A percentile compares a stretch with the other conserved stretches of the same genome.
phyloP scores from a whole-genome alignment of 2,329 filamentous ascomycete genomes.

The Aspergillus glaucus region DNA sequence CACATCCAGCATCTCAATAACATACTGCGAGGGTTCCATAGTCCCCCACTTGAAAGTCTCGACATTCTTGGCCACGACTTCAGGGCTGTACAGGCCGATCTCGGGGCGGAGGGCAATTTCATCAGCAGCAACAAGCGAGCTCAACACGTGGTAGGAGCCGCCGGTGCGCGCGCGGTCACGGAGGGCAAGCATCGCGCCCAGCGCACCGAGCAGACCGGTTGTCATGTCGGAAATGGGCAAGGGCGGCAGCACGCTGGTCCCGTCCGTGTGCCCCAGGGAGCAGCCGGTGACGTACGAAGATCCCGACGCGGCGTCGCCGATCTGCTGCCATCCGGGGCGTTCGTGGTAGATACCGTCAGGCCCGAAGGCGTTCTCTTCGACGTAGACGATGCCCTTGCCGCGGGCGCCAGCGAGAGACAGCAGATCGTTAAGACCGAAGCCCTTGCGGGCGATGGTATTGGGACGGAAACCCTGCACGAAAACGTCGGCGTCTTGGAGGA shows the following conservation, averaged over 20 bases:
- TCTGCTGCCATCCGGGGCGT: conserved; percentile 48
- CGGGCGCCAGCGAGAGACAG: conserved; percentile 35
- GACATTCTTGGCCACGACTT: conserved; percentile 11
- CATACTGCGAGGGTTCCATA: conserved; percentile 13
- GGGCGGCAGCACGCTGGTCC: conserved; percentile 13
- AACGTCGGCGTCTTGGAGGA: conserved; percentile 47
- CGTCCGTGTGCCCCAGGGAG: conserved; percentile 20
- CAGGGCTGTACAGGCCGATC: conserved; percentile 26
- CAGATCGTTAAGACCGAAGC: conserved; percentile 33
- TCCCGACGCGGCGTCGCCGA: conserved; percentile 40
- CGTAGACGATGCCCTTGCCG: conserved; percentile 43
- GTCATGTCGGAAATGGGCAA: conserved; percentile 20
- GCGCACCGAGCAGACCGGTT: conserved; percentile 14
- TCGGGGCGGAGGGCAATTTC: conserved; percentile 24
- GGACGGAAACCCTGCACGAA: conserved; percentile 50
- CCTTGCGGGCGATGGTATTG: conserved; percentile 31
- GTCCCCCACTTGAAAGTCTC: conserved; percentile 9
- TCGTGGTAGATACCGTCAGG: conserved; percentile 41
- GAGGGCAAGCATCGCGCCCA: conserved; percentile 12
- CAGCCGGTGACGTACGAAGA: conserved; percentile 33
- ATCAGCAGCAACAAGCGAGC: conserved; percentile 26
- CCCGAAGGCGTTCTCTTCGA: conserved; percentile 48
- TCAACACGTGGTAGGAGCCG: conserved; percentile 19
- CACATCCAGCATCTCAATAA: conserved; percentile 16
- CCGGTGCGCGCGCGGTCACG: conserved; percentile 13